Evolutionary conservation across 768 basidiomycete species (phyloP).

Genomic region (Boletus rubroflammeus): DNA sequence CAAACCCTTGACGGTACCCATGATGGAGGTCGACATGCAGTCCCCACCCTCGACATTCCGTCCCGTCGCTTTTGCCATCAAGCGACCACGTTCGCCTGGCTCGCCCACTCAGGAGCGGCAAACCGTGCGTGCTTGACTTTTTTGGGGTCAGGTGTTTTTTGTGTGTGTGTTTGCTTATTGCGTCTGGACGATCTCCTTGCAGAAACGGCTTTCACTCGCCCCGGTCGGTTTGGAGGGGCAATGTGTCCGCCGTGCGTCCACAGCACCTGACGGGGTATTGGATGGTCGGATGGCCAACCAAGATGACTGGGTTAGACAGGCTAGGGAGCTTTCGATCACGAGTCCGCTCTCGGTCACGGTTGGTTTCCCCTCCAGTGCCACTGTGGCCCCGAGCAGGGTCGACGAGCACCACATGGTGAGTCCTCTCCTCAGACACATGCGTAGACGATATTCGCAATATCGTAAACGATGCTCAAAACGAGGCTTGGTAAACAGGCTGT

Average conservation of each 20-base stretch:
- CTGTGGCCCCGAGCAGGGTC: conserved; percentile 7
- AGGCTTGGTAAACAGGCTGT: conserved; percentile 17
- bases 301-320: conserved; percentile 76
- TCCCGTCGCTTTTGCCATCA: conserved; percentile 35
- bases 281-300: conserved; percentile 38
- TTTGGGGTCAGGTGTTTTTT: not conserved
- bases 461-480: conserved; percentile 8
- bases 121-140: conserved; percentile 38
- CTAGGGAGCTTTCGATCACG: conserved; percentile 59
- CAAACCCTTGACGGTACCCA: conserved; percentile 3
- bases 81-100: conserved; percentile 60
- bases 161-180: not conserved
- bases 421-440: not conserved
- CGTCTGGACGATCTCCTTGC: not conserved
- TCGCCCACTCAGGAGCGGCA: conserved; percentile 51
- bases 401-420: conserved; percentile 49
- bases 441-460: not conserved
- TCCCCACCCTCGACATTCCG: conserved; percentile 39
- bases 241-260: conserved; percentile 31
- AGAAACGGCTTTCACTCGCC: conserved; percentile 61
- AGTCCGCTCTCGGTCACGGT: conserved; percentile 22
- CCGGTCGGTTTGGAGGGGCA: conserved; percentile 25
- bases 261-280: conserved; percentile 14
- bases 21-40: conserved; percentile 59
- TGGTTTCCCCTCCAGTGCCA: conserved; percentile 8